Evolutionary conservation across 257 asterid species (phyloP), one percentile per base, ranked within the genome.

Genomic region (Fraxinus cuspidata): DNA sequence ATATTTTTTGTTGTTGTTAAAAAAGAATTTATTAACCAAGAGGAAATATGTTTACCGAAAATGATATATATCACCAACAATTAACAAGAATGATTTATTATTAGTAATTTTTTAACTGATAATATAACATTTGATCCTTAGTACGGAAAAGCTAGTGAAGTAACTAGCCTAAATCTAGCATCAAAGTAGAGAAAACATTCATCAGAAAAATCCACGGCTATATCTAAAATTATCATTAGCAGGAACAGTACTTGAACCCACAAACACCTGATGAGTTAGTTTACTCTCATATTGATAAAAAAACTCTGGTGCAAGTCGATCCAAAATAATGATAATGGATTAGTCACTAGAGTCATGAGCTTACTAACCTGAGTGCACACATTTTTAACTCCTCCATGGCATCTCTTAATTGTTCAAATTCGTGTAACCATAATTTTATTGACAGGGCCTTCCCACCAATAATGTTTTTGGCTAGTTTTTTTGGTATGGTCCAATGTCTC

Each of bases 361-460:
- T 80, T 90, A 9, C 29, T 73, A 21, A 82, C 88, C 28, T 88
- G 85, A 3, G 65, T 78, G 0, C 60, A 51, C 1, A 86, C 88
- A 60, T n/a, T 83, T 29, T 79, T 85, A 94, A 74, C 75, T 80
- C 91, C 49, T 94, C 91, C 96, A 90, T 86, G 19, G 91, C 86
- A 7, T 86, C 88, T 68, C 74, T 87, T 13, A 92, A 63, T 67
- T 87, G 92, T 78, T 84, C 85, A 34, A 94, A 75, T 75, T 92
- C 91, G 2, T 79, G 87, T 74, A 89, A 67, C 74, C 87, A 91
- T 34, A 92, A 49, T 2, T 2, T 85, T 81, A 10, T 37, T 60
- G 0, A 92, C 31, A 0, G 97, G 96, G 2, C 82, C 77, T 58
- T 93, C 95, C 97, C 92, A 91, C 98, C 98, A 91, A 25, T 79